phyloP scores from a whole-genome alignment of 768 basidiomycete genomes.

The Russula ochroleuca region DNA sequence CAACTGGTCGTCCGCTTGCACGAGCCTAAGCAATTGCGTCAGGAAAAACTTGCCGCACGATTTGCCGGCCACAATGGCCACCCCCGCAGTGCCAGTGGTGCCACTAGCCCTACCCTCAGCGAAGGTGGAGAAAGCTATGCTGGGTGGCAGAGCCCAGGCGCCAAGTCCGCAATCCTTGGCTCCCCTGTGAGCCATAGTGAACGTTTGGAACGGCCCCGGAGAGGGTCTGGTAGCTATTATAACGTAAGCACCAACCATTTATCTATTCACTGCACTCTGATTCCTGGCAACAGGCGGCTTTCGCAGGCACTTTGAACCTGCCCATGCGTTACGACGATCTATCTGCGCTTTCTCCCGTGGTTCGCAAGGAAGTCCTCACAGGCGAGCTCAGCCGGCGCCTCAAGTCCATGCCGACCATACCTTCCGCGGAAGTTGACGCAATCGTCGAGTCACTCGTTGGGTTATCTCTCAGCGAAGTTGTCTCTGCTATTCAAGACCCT shows the following conservation, averaged over 20 bases:
- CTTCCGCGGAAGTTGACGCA: constrained; percentile 51
- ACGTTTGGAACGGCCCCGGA: constrained; percentile 57
- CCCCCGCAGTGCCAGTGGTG: constrained; percentile 74
- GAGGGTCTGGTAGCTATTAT: constrained; percentile 85
- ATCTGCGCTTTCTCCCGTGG: constrained; percentile 76
- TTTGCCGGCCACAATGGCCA: constrained; percentile 73
- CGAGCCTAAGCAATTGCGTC: constrained; percentile 87
- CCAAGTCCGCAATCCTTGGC: constrained; percentile 46
- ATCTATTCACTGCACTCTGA: constrained; percentile 7
- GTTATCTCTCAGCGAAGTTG: constrained; percentile 70
- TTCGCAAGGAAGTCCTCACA: constrained; percentile 78
- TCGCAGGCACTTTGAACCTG: constrained; percentile 71
- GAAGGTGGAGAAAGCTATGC: constrained; percentile 74
- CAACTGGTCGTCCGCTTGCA: constrained; percentile 83
- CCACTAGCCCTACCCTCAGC: constrained; percentile 78
- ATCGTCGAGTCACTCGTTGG: constrained; percentile 70
- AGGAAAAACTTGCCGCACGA: constrained; percentile 83
- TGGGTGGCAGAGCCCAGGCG: constrained; percentile 73
- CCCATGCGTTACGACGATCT: constrained; percentile 89
- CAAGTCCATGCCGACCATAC: constrained; percentile 51
- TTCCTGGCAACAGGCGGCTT: constrained; percentile 57
- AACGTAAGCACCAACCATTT: constrained; percentile 46
- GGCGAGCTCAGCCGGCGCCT: constrained; percentile 78
- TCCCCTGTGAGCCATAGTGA: constrained; percentile 56
- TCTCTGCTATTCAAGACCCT: constrained; percentile 70